phyloP scores from a whole-genome alignment of 768 basidiomycete species.

The Suillus hirtellus region DNA sequence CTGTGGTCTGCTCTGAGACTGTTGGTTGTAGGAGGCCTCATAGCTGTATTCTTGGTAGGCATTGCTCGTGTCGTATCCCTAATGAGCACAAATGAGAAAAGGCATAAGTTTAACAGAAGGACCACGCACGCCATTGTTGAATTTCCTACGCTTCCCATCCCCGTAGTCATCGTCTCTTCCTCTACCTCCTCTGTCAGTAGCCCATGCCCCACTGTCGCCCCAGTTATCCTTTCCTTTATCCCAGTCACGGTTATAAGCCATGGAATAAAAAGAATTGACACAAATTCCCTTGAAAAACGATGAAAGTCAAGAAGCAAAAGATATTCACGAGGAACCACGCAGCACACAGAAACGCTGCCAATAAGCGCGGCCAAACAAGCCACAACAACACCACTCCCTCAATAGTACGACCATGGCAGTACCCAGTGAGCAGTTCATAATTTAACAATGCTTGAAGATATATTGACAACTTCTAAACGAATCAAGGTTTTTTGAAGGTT shows the following conservation, averaged over 20 bases:
- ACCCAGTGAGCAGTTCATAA: slow-evolving; percentile 48
- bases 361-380: slow-evolving; percentile 26
- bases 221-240: slow-evolving; percentile 73
- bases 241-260: slow-evolving; percentile 87
- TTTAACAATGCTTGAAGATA: slow-evolving; percentile 2
- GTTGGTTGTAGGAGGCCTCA: slow-evolving; percentile 33
- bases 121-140: slow-evolving; percentile 67
- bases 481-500: slow-evolving; percentile 61
- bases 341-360: slow-evolving; percentile 11
- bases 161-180: slow-evolving; percentile 68
- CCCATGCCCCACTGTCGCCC: slow-evolving; percentile 48
- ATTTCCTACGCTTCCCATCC: slow-evolving; percentile 80
- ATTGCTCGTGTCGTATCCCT: slow-evolving; percentile 55
- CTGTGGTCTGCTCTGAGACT: slow-evolving; percentile 30
- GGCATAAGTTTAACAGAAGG: background rate
- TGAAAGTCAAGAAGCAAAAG: slow-evolving; percentile 23
- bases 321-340: background rate
- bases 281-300: slow-evolving; percentile 17
- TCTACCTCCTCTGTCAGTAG: slow-evolving; percentile 43
- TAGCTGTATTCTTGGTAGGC: slow-evolving; percentile 48
- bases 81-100: slow-evolving; percentile 16
- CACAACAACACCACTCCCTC: slow-evolving; percentile 31
- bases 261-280: slow-evolving; percentile 27
- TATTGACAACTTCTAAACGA: slow-evolving; percentile 21
- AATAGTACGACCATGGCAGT: slow-evolving; percentile 53